Conservation (phyloP, 169 alveolate genomes). For the Plasmodium reichenowi region DNA sequence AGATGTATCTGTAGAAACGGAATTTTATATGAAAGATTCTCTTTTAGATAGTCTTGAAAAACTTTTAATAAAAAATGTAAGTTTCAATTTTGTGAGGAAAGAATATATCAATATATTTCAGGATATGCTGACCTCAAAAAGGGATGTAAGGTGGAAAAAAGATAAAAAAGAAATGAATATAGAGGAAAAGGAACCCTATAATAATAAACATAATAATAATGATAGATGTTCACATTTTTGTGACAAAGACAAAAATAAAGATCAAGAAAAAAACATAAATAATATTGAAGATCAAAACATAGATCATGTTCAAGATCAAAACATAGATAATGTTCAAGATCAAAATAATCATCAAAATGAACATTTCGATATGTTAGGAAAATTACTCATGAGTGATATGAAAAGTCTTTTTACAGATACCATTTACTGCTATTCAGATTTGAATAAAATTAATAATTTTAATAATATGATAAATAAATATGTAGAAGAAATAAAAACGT, state of each 20-base stretch:
- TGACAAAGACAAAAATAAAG: no score
- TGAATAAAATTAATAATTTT: background rate
- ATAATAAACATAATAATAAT: background rate
- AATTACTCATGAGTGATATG: background rate
- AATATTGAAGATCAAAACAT: background rate
- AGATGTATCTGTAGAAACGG: conserved; percentile 1
- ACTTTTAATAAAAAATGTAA: background rate
- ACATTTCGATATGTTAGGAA: background rate
- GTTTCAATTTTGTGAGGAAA: background rate
- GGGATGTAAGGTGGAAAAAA: background rate
- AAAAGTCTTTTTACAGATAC: background rate
- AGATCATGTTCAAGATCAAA: background rate
- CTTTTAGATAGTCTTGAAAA: background rate
- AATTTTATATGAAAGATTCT: background rate
- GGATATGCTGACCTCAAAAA: background rate
- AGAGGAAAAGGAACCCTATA: background rate
- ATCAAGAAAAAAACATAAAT: no score
- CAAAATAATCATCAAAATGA: background rate
- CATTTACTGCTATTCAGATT: conserved; percentile 1
- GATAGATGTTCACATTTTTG: background rate
- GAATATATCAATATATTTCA: background rate
- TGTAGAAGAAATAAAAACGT: conserved; percentile 4
- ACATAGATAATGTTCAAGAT: background rate
- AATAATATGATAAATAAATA: background rate
- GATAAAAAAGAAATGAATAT: background rate